phyloP scores from a whole-genome alignment of 1,284 basidiomycete species.

The Leccinum ponderosum region DNA sequence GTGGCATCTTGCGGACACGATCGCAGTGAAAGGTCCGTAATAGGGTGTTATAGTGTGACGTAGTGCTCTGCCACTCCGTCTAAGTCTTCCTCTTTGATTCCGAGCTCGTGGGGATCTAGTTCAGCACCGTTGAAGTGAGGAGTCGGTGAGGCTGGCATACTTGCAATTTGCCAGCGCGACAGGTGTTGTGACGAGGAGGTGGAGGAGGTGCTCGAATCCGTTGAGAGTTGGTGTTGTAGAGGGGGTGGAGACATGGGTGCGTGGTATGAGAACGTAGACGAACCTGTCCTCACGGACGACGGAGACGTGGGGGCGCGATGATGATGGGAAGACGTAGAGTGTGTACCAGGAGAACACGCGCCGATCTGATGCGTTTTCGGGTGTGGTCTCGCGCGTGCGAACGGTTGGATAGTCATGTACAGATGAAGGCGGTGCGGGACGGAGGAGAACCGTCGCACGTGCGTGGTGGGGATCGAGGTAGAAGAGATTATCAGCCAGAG shows the following conservation, averaged over 20 bases:
- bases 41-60: constrained; percentile 54
- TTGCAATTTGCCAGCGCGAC: constrained; percentile 33
- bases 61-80: constrained; percentile 59
- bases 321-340: constrained; percentile 25
- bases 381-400: constrained; percentile 30
- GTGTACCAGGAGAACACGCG: constrained; percentile 23
- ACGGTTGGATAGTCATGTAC: constrained; percentile 20
- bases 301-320: constrained; percentile 51
- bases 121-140: constrained; percentile 34
- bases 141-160: constrained; percentile 20
- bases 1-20: constrained; percentile 88
- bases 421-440: constrained; percentile 48
- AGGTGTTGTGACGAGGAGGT: constrained; percentile 39
- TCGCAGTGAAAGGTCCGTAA: constrained; percentile 91
- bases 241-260: constrained; percentile 54
- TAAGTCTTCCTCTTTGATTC: constrained; percentile 36
- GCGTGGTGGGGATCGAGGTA: constrained; percentile 97
- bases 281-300: constrained; percentile 51
- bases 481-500: constrained; percentile 87
- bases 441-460: constrained; percentile 77
- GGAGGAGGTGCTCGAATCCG: constrained; percentile 41
- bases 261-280: constrained; percentile 60
- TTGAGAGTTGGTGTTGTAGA: constrained; percentile 52
- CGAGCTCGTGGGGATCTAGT: constrained; percentile 41
- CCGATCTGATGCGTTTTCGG: constrained; percentile 27